These are phyloP conservation scores for Sugiyamaella grinbergsii DNA, from an alignment of 1,139 yeast species.

Conservation along the genomic window DNA sequence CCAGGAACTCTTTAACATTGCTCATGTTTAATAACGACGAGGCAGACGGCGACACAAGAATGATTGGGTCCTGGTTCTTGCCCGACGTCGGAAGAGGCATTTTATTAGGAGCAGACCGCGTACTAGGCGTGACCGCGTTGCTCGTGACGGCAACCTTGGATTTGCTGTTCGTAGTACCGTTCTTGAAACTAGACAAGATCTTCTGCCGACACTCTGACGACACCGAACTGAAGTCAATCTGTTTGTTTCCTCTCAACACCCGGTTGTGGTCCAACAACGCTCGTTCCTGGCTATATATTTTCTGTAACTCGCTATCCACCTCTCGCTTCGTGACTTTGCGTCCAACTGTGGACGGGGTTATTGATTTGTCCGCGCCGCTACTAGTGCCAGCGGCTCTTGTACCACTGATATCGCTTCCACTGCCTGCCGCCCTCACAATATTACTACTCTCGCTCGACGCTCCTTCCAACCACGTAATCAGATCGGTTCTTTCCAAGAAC, in stretches of 20 bases:
- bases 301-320: conserved; percentile 58
- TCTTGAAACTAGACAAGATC: conserved; percentile 46
- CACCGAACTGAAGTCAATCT: conserved; percentile 67
- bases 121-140: neutral
- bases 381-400: neutral
- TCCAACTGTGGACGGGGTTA: neutral
- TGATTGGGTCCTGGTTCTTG: conserved; percentile 75
- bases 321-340: conserved; percentile 32
- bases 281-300: conserved; percentile 62
- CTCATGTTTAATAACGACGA: conserved; percentile 81
- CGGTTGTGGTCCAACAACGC: conserved; percentile 76
- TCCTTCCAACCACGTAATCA: conserved; percentile 79
- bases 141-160: no score
- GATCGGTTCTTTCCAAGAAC: conserved; percentile 83
- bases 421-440: conserved; percentile 28
- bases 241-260: conserved; percentile 73
- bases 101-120: conserved; percentile 14
- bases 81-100: conserved; percentile 15
- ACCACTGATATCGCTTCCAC: neutral
- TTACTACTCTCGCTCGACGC: conserved; percentile 43
- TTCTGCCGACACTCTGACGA: conserved; percentile 69
- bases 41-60: conserved; percentile 90
- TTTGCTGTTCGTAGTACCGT: conserved; percentile 6
- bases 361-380: neutral
- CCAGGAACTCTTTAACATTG: conserved; percentile 80